phyloP scores from a whole-genome alignment of 257 asterid genomes.

The Parsonsia alboflavescens region DNA sequence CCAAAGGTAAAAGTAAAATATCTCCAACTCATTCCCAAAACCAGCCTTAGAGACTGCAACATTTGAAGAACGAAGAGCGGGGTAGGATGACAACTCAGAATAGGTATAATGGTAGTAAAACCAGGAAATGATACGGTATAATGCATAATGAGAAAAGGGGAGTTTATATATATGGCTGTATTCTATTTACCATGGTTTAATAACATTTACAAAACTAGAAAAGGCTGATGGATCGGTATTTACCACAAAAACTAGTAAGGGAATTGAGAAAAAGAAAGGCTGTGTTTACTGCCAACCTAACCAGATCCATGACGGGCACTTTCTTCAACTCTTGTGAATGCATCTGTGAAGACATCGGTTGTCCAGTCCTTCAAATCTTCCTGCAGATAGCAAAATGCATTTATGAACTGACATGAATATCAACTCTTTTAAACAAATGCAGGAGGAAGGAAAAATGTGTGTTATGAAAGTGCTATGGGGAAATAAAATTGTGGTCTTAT shows the following conservation, averaged over 20 bases:
- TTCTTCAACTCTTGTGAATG: constrained; percentile 77
- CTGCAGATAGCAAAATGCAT: constrained; percentile 31
- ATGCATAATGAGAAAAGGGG: not conserved
- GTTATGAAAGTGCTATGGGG: not conserved
- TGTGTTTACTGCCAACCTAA: constrained; percentile 13
- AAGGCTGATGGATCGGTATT: not conserved
- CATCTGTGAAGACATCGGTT: constrained; percentile 67
- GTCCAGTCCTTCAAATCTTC: constrained; percentile 90
- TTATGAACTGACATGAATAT: not conserved
- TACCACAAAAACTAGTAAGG: not conserved
- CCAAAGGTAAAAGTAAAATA: too few relatives aligned
- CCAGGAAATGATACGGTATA: not conserved
- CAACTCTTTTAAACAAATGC: constrained; percentile 1
- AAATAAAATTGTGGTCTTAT: not conserved
- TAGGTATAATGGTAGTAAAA: not conserved
- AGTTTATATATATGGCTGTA: not conserved
- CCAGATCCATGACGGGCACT: constrained; percentile 49
- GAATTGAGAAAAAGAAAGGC: not conserved
- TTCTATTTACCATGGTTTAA: not conserved
- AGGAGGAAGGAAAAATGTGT: constrained; percentile 1
- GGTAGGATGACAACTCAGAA: too few relatives aligned
- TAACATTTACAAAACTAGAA: not conserved
- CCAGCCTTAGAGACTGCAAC: too few relatives aligned
- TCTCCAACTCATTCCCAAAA: too few relatives aligned
- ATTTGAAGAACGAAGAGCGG: too few relatives aligned